Evolutionary conservation across 2,329 filamentous ascomycete species (phyloP).

Genomic region (Monosporascus sp.): DNA sequence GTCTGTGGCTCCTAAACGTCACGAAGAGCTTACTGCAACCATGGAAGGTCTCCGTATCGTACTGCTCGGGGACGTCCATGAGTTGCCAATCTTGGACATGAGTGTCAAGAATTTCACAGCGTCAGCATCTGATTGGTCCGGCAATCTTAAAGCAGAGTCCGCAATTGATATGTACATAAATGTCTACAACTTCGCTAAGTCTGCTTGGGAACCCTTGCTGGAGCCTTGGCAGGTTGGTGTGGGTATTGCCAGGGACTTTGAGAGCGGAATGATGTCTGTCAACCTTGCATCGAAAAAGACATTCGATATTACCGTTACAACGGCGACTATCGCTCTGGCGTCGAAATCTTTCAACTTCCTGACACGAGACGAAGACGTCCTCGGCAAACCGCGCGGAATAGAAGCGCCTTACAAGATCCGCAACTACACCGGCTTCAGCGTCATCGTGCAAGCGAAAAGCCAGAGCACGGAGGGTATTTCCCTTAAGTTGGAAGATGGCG

Average conservation of each 20-base stretch:
- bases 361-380: slow-evolving; percentile 79
- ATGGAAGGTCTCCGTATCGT: slow-evolving; percentile 88
- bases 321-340: slow-evolving; percentile 84
- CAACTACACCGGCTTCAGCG: slow-evolving; percentile 92
- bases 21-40: slow-evolving; percentile 78
- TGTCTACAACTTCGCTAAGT: slow-evolving; percentile 98
- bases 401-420: slow-evolving; percentile 91
- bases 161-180: slow-evolving; percentile 93
- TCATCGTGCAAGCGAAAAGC: slow-evolving; percentile 76
- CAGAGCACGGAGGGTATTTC: slow-evolving; percentile 61
- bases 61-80: slow-evolving; percentile 91
- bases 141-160: slow-evolving; percentile 77
- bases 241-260: slow-evolving; percentile 72
- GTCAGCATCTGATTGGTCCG: slow-evolving; percentile 86
- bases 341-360: slow-evolving; percentile 93
- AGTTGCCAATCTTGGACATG: slow-evolving; percentile 89
- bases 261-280: slow-evolving; percentile 71
- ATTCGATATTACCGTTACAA: slow-evolving; percentile 88
- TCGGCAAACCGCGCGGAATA: slow-evolving; percentile 85
- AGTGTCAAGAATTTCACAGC: slow-evolving; percentile 87
- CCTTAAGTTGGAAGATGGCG: slow-evolving; percentile 76
- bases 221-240: slow-evolving; percentile 97
- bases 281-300: slow-evolving; percentile 85
- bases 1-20: slow-evolving; percentile 26
- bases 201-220: slow-evolving; percentile 92